phyloP scores from a whole-genome alignment of 2,329 filamentous ascomycete genomes.

The Chaetomiaceae sp. region DNA sequence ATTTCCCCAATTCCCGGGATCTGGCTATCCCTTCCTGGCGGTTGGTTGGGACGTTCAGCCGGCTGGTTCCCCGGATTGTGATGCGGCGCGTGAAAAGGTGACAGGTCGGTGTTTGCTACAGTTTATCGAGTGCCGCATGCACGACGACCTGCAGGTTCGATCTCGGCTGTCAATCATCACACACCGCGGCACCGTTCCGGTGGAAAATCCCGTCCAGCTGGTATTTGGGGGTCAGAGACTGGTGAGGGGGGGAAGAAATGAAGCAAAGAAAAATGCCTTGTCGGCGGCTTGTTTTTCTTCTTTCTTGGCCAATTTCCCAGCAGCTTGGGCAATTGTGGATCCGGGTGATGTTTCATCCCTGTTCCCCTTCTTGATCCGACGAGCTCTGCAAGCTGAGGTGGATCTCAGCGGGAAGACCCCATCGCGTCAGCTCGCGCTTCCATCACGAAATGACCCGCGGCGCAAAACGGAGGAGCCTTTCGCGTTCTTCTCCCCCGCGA shows the following conservation, averaged over 20 bases:
- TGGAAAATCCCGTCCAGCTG: background rate
- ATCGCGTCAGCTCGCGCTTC: background rate
- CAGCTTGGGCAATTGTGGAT: conserved; percentile 4
- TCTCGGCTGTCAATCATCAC: background rate
- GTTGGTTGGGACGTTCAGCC: background rate
- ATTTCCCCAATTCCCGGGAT: too few species aligned
- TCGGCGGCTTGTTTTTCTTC: background rate
- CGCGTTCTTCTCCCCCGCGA: too few species aligned
- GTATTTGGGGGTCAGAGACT: background rate
- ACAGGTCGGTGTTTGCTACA: conserved; percentile 1
- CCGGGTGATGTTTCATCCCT: background rate
- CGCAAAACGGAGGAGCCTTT: background rate
- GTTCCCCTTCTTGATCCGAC: background rate
- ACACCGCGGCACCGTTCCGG: background rate
- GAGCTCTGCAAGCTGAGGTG: background rate
- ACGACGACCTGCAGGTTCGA: background rate
- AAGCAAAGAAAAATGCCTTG: background rate
- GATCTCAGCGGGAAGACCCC: too few species aligned
- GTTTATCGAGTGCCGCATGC: background rate
- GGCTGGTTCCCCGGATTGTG: background rate
- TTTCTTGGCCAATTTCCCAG: conserved; percentile 7
- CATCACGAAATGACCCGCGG: conserved; percentile 3
- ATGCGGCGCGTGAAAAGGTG: background rate
- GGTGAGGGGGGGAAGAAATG: background rate
- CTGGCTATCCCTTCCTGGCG: too few species aligned